phyloP scores from a whole-genome alignment of 805 yeast genomes.

The Candida ficus region DNA sequence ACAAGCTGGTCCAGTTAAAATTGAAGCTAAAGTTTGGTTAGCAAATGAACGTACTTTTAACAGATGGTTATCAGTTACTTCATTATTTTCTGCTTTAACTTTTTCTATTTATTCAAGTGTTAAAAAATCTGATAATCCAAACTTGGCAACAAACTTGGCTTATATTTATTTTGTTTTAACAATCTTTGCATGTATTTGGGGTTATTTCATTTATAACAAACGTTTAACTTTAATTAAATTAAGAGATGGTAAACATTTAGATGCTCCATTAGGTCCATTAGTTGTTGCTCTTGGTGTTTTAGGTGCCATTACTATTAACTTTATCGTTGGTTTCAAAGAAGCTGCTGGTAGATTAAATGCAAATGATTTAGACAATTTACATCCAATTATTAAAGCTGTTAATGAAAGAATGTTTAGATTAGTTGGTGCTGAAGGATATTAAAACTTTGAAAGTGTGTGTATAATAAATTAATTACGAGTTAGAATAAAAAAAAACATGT shows the following conservation, averaged over 20 bases:
- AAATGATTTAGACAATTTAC: constrained; percentile 10
- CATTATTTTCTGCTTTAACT: constrained; percentile 78
- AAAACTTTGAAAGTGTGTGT: no score
- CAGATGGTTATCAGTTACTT: constrained; percentile 89
- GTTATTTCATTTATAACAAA: constrained; percentile 67
- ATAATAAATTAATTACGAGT: neutral
- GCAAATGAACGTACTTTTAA: constrained; percentile 97
- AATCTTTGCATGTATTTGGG: constrained; percentile 83
- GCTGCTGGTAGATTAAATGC: constrained; percentile 23
- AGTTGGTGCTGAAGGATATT: constrained; percentile 27
- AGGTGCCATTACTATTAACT: constrained; percentile 64
- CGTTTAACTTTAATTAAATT: constrained; percentile 70
- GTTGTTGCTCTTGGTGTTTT: constrained; percentile 68
- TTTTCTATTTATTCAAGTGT: constrained; percentile 80
- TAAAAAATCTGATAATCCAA: constrained; percentile 55
- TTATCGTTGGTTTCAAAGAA: constrained; percentile 55
- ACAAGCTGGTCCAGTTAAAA: constrained; percentile 87
- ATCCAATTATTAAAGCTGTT: constrained; percentile 24
- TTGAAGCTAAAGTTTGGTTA: constrained; percentile 97
- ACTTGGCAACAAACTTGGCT: constrained; percentile 64
- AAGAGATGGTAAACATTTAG: constrained; percentile 84
- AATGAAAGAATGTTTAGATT: constrained; percentile 27
- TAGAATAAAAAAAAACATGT: neutral
- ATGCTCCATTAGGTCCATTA: constrained; percentile 86
- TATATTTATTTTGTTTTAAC: constrained; percentile 78